These are phyloP conservation scores for Chaetomiaceae sp. DNA, from an alignment of 2,329 filamentous ascomycete species.

Conservation along the genomic window DNA sequence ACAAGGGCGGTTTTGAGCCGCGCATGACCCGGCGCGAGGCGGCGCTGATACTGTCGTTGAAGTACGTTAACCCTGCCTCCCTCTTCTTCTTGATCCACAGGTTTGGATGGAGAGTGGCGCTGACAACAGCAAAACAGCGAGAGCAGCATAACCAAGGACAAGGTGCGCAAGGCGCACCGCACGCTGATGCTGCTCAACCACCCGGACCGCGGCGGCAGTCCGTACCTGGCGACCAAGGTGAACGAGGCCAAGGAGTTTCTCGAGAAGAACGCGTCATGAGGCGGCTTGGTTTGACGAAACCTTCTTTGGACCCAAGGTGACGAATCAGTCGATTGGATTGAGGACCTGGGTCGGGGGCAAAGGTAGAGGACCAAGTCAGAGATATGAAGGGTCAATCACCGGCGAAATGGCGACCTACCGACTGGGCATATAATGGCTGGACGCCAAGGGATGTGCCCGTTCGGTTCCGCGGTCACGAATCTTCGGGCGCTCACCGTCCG, in stretches of 20 bases:
- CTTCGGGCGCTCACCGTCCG: no score
- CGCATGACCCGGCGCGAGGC: constrained; percentile 94
- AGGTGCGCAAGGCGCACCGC: constrained; percentile 91
- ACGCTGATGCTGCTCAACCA: constrained; percentile 97
- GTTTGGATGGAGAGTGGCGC: constrained; percentile 40
- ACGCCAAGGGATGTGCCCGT: no score
- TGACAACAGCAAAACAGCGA: constrained; percentile 63
- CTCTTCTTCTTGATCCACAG: not conserved
- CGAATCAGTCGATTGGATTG: no score
- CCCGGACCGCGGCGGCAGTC: constrained; percentile 92
- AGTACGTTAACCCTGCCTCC: constrained; percentile 49
- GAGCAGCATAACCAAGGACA: constrained; percentile 81
- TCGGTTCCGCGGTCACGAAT: not conserved
- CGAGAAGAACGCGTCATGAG: constrained; percentile 60
- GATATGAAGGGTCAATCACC: no score
- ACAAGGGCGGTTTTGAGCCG: constrained; percentile 97
- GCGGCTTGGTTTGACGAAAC: no score
- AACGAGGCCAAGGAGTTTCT: constrained; percentile 97
- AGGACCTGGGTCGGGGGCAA: no score
- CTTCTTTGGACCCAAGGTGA: no score
- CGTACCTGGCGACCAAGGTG: constrained; percentile 94
- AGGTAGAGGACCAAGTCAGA: no score
- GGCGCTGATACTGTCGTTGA: constrained; percentile 81
- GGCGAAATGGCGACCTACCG: no score
- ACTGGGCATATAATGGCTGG: no score